Percentiles rank a stretch among this genome's conserved stretches.
These are phyloP conservation scores for Phaseolus coccineus DNA, from an alignment of 331 rosid species.

Conservation along the genomic window DNA sequence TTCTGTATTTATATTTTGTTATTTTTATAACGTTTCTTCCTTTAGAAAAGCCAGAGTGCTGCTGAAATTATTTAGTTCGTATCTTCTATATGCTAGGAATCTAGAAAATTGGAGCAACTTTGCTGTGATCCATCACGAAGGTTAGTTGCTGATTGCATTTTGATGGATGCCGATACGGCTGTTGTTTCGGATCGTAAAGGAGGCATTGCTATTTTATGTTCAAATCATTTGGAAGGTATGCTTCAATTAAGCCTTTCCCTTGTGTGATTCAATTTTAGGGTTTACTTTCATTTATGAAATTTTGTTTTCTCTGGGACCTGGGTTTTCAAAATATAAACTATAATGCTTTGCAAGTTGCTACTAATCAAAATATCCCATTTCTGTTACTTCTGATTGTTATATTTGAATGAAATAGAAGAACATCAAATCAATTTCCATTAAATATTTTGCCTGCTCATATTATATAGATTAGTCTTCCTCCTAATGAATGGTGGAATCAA, in stretches of 20 bases:
- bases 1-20: conserved; percentile 36
- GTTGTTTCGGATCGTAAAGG: conserved; percentile 99
- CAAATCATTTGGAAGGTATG: conserved; percentile 82
- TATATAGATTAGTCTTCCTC: conserved; percentile 32
- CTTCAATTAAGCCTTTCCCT: conserved; percentile 28
- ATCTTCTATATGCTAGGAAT: conserved; percentile 63
- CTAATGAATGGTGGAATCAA: conserved; percentile 8
- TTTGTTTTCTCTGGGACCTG: conserved; percentile 28
- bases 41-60: conserved; percentile 21
- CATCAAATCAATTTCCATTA: not conserved
- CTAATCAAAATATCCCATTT: conserved; percentile 10
- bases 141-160: conserved; percentile 93
- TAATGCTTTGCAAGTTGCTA: conserved; percentile 21
- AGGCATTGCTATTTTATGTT: conserved; percentile 79
- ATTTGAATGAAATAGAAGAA: conserved; percentile 19
- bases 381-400: conserved; percentile 12
- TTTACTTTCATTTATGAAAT: conserved; percentile 27
- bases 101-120: conserved; percentile 80
- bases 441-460: conserved; percentile 27
- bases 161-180: conserved; percentile 81
- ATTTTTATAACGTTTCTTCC: conserved; percentile 18
- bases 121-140: conserved; percentile 83
- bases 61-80: conserved; percentile 45
- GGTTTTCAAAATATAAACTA: conserved; percentile 29
- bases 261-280: conserved; percentile 18